These are phyloP conservation scores for Globisporangium cederbergense DNA, from an alignment of 352 stramenopile species.

Conservation along the genomic window DNA sequence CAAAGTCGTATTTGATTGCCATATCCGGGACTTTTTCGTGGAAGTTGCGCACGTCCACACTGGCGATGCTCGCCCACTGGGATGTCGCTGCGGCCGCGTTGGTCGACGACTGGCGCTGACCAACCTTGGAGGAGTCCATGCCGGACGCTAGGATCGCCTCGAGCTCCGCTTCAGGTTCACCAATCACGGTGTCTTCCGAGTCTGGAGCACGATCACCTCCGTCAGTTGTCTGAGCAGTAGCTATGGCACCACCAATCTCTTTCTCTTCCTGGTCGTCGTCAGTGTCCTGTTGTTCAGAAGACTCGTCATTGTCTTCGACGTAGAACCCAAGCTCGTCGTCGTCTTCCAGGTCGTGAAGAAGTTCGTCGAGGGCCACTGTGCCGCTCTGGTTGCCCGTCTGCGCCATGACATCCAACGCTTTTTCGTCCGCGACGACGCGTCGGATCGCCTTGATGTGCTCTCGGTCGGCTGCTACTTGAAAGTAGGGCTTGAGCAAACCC, in stretches of 20 bases:
- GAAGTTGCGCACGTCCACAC: slow-evolving; percentile 79
- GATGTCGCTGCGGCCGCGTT: slow-evolving; percentile 20
- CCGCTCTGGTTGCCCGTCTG: slow-evolving; percentile 39
- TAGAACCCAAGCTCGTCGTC: slow-evolving; percentile 68
- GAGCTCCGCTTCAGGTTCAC: slow-evolving; percentile 49
- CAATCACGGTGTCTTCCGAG: not conserved
- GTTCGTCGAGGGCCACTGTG: slow-evolving; percentile 60
- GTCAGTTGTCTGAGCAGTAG: not conserved
- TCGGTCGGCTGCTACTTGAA: slow-evolving; percentile 52
- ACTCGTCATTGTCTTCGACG: slow-evolving; percentile 31
- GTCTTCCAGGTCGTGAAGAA: slow-evolving; percentile 67
- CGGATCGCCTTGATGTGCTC: slow-evolving; percentile 51
- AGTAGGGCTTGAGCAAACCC: slow-evolving; percentile 60
- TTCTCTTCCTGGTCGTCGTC: slow-evolving; percentile 8
- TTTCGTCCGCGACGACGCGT: slow-evolving; percentile 59
- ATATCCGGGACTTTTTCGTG: slow-evolving; percentile 79
- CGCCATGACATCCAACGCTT: slow-evolving; percentile 52
- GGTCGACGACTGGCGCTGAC: slow-evolving; percentile 18
- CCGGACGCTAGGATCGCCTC: slow-evolving; percentile 41
- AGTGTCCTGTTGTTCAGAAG: slow-evolving; percentile 12
- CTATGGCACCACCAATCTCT: not conserved
- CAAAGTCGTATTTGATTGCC: slow-evolving; percentile 79
- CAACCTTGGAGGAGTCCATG: not conserved
- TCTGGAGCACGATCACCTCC: not conserved
- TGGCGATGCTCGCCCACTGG: slow-evolving; percentile 72